Evolutionary conservation across 2,329 filamentous ascomycete species (phyloP), one percentile per base, ranked within the genome.

Genomic region (Aspergillus caelatus): DNA sequence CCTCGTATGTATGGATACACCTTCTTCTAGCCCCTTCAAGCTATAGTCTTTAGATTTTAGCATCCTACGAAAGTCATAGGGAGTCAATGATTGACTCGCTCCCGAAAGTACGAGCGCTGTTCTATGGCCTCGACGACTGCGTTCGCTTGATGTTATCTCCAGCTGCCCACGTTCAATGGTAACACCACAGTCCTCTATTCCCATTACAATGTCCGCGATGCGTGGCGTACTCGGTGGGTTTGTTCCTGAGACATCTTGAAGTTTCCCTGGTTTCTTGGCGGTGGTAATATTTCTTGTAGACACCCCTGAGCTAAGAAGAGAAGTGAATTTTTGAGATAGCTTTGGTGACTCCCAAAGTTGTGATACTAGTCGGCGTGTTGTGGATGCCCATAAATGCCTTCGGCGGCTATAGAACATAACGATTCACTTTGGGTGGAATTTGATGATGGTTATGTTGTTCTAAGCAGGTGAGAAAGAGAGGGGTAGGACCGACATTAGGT

Each of bases 101-200:
- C 52, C 52, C 14, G 52, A 52, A 34, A 36, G 52, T 16, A 55
- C 21, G 34, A 39, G 34, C 23, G 52, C 52, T 39, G 34, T 55
- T 41, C 39, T 57, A 48, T 56, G 52, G 41, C 39, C 45, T 52
- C 28, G 48, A n/a, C 19, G 48, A 48, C 34, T 36, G 30, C 28
- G 59, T 30, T 62, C 26, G 50, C 39, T 62, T 32, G 55, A 48
- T 56, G 34, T 56, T 52, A 36, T 50, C 30, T 21, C 57, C 21
- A 53, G 50, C 26, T 21, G 14, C 8, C 52, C 34, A 39, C 23
- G 34, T 14, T 55, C 32, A 55, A 55, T 39, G 52, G 32, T 4
- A 39, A 39, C 52, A 39, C 34, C 52, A 26, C 52, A 23, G 30
- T 39, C 52, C 52, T 55, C 52, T 39, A 16, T 39, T 36, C 52